A percentile compares a stretch with the other conserved stretches of the same genome.
phyloP scores from a whole-genome alignment of 257 asterid genomes.

The Eucommia ulmoides region DNA sequence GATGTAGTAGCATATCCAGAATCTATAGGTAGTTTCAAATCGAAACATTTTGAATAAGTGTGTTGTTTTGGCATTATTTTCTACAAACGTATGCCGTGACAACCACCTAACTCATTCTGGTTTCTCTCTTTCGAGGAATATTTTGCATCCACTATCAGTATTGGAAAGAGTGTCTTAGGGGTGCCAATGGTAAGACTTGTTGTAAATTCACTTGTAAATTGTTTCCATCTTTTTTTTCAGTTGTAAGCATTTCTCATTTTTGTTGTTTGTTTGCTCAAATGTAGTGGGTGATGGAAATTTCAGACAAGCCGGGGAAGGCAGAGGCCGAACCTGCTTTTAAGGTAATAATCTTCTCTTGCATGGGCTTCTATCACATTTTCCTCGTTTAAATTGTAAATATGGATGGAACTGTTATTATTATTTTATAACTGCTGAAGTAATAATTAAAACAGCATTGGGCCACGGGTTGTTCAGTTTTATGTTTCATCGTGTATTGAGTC shows the following conservation, averaged over 20 bases:
- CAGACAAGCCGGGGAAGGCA: constrained; percentile 44
- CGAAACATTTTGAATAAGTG: neutral
- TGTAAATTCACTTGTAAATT: constrained; percentile 7
- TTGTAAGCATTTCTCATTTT: neutral
- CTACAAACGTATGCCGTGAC: neutral
- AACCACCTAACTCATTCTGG: constrained; percentile 15
- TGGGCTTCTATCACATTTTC: too few species aligned
- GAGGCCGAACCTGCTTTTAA: constrained; percentile 61
- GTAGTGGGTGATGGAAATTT: constrained; percentile 57
- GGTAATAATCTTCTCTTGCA: too few species aligned
- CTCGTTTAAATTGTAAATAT: too few species aligned
- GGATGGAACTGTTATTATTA: too few species aligned
- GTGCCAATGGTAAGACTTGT: constrained; percentile 40
- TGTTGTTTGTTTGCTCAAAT: constrained; percentile 2
- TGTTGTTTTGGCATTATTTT: neutral
- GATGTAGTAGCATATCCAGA: constrained; percentile 71
- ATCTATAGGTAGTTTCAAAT: constrained; percentile 55
- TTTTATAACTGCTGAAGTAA: too few species aligned
- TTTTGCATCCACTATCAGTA: constrained; percentile 27
- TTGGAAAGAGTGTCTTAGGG: constrained; percentile 50
- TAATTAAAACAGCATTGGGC: too few species aligned
- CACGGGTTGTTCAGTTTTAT: too few species aligned
- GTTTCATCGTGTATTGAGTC: too few species aligned
- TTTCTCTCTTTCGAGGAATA: constrained; percentile 22
- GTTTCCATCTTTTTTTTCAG: neutral